A percentile compares a stretch with the other conserved stretches of the same genome.
Evolutionary conservation across 495 filamentous ascomycete genomes (phyloP).

Genomic region (Cairneyella variabilis): DNA sequence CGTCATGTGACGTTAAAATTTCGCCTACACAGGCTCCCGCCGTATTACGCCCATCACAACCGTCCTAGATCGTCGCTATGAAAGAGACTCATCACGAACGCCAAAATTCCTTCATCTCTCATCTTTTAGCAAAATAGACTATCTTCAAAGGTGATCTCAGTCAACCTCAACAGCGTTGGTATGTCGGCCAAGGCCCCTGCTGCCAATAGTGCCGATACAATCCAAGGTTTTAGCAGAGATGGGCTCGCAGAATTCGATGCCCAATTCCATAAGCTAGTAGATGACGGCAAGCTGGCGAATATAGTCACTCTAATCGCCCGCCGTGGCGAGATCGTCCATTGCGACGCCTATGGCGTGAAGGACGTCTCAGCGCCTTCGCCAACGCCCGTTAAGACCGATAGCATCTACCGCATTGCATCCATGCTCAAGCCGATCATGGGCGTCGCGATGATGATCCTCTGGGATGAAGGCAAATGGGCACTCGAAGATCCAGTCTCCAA

Average conservation of each 20-base stretch:
- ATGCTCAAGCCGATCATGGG: neutral
- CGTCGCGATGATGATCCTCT: constrained; percentile 3
- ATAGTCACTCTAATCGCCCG: constrained; percentile 1
- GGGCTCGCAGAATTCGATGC: constrained; percentile 1
- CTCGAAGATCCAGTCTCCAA: constrained; percentile 10
- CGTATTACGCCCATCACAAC: too few species aligned
- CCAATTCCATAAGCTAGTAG: neutral
- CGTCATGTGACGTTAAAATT: too few species aligned
- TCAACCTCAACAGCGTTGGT: too few species aligned
- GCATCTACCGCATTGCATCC: constrained; percentile 7
- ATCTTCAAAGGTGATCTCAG: too few species aligned
- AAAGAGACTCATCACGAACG: too few species aligned
- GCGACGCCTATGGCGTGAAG: constrained; percentile 1
- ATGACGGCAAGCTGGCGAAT: constrained; percentile 5
- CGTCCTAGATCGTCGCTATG: too few species aligned
- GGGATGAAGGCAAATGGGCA: constrained; percentile 4
- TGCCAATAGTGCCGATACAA: neutral
- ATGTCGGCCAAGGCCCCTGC: neutral
- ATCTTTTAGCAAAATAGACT: too few species aligned
- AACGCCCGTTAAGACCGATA: neutral
- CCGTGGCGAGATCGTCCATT: neutral
- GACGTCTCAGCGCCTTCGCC: neutral
- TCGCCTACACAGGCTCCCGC: too few species aligned
- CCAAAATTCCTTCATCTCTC: too few species aligned
- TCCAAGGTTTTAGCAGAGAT: constrained; percentile 3